A percentile compares a stretch with the other conserved stretches of the same genome.
These are phyloP conservation scores for Zygotorulaspora sp. DNA, from an alignment of 805 yeast genomes.

Conservation along the genomic window DNA sequence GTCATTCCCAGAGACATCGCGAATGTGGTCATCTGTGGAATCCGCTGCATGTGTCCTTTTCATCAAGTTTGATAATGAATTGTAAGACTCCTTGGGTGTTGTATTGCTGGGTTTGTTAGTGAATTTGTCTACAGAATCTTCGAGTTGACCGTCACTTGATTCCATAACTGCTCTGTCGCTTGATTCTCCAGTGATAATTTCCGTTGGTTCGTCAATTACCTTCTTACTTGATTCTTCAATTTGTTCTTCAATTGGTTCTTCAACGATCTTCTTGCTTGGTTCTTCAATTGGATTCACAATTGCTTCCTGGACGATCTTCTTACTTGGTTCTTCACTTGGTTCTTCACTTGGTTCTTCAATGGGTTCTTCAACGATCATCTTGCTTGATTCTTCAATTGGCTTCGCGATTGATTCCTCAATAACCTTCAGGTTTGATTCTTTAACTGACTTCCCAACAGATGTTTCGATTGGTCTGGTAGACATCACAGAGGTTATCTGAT, in stretches of 20 bases:
- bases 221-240: too few relatives aligned
- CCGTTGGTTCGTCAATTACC: too few relatives aligned
- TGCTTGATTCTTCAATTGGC: too few relatives aligned
- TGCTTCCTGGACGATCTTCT: constrained; percentile 3
- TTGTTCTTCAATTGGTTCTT: constrained; percentile 7
- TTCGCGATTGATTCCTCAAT: constrained; percentile 2
- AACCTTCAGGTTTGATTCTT: not conserved
- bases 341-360: constrained; percentile 13
- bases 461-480: too few relatives aligned
- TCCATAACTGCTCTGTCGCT: constrained; percentile 11
- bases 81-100: too few relatives aligned
- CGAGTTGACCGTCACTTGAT: constrained; percentile 7
- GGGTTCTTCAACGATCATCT: constrained; percentile 11
- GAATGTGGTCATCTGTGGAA: too few relatives aligned
- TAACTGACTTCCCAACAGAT: not conserved
- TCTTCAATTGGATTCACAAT: constrained; percentile 5
- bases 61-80: too few relatives aligned
- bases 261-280: not conserved
- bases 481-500: too few relatives aligned
- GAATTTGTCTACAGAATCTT: too few relatives aligned
- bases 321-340: constrained; percentile 13
- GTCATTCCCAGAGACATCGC: too few relatives aligned
- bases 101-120: too few relatives aligned
- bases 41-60: too few relatives aligned
- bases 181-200: constrained; percentile 6